Percentiles rank a stretch among this genome's conserved stretches.
Evolutionary conservation across 176 grass and related monocot species (phyloP).

Genomic region (Eleusine indica): DNA sequence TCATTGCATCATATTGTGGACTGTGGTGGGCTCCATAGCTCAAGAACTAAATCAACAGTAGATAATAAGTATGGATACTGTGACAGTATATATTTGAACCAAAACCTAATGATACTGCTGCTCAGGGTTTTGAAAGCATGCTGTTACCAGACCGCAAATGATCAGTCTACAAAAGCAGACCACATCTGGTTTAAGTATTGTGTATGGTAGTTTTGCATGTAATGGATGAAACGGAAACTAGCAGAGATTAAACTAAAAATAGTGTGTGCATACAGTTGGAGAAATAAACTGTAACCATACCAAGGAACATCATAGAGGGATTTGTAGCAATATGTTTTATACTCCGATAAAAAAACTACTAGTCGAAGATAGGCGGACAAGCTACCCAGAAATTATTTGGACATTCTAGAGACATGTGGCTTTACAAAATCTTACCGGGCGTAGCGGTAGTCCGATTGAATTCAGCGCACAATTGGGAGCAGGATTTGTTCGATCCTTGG

Average conservation of each 20-base stretch:
- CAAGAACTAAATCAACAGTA: not conserved
- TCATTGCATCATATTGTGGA: not conserved
- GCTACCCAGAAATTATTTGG: not conserved
- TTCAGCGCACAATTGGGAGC: constrained; percentile 74
- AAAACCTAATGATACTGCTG: not conserved
- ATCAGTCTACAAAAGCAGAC: constrained; percentile 1
- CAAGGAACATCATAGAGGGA: not conserved
- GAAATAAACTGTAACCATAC: not conserved
- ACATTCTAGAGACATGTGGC: not conserved
- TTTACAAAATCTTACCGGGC: constrained; percentile 57
- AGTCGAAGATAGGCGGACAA: not conserved
- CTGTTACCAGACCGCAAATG: not conserved
- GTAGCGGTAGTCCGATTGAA: constrained; percentile 75
- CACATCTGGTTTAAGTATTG: not conserved
- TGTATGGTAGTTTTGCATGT: not conserved
- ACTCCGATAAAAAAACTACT: constrained; percentile 5
- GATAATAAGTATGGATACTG: not conserved
- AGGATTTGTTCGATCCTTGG: constrained; percentile 72
- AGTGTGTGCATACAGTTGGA: not conserved
- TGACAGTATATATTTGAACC: not conserved
- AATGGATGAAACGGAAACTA: constrained; percentile 12
- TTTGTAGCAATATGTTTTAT: not conserved
- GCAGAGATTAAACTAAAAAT: not conserved
- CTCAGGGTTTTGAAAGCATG: constrained; percentile 17
- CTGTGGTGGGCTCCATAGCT: not conserved